phyloP scores from a whole-genome alignment of 1,284 basidiomycete species.

The Ceratobasidium sp. region DNA sequence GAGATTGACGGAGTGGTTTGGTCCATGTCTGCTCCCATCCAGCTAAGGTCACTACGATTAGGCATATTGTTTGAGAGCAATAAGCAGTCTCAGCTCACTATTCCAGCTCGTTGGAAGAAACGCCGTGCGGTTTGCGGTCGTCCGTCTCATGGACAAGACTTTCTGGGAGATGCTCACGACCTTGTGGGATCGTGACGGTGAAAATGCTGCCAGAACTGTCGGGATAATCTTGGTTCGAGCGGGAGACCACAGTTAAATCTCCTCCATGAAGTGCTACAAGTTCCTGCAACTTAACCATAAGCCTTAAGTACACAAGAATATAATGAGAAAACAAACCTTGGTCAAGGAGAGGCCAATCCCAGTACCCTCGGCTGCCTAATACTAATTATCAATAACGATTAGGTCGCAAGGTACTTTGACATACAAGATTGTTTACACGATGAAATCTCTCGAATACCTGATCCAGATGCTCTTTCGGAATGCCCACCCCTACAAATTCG shows the following conservation, averaged over 20 bases:
- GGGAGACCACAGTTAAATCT: slow-evolving; percentile 20
- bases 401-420: background rate
- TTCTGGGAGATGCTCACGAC: slow-evolving; percentile 49
- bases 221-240: background rate
- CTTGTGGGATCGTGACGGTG: slow-evolving; percentile 23
- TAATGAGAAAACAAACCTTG: slow-evolving; percentile 24
- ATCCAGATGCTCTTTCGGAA: slow-evolving; percentile 49
- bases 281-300: slow-evolving; percentile 46
- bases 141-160: slow-evolving; percentile 49
- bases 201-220: slow-evolving; percentile 22
- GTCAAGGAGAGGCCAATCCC: slow-evolving; percentile 55
- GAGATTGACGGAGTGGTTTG: slow-evolving; percentile 47
- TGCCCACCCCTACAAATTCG: slow-evolving; percentile 51
- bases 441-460: slow-evolving; percentile 54
- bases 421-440: slow-evolving; percentile 48
- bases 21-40: slow-evolving; percentile 47
- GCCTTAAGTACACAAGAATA: background rate
- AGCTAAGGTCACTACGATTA: slow-evolving; percentile 47
- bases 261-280: slow-evolving; percentile 54
- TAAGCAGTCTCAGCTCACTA: background rate
- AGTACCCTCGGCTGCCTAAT: slow-evolving; percentile 53
- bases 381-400: background rate
- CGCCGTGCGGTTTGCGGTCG: slow-evolving; percentile 19
- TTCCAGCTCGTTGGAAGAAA: slow-evolving; percentile 38
- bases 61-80: background rate